Conservation (phyloP, 257 asterid genomes). For the Perilla frutescens region DNA sequence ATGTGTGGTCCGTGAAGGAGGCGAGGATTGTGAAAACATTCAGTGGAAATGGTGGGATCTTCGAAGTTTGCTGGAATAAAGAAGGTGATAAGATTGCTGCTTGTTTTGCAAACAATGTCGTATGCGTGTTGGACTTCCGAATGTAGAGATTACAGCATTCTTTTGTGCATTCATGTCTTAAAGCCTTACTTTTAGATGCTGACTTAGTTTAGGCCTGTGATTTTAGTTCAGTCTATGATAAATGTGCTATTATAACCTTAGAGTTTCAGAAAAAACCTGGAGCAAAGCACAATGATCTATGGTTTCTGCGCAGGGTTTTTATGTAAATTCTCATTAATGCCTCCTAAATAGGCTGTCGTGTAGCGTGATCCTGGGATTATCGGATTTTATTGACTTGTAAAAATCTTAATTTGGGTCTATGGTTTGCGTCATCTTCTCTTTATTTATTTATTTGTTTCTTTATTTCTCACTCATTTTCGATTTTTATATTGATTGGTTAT, state of each 20-base stretch:
- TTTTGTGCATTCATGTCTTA: constrained; percentile 33
- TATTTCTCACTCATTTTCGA: no score
- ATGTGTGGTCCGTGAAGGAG: constrained; percentile 96
- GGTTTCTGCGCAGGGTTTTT: constrained; percentile 15
- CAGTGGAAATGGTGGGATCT: constrained; percentile 88
- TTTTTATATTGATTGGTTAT: no score
- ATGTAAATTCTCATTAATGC: constrained; percentile 23
- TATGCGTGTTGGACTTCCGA: constrained; percentile 86
- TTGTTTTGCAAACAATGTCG: constrained; percentile 89
- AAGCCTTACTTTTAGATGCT: constrained; percentile 31
- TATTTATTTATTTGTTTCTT: background rate
- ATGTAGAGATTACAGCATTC: constrained; percentile 50
- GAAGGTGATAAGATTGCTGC: constrained; percentile 94
- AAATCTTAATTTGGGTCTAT: background rate
- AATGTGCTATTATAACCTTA: constrained; percentile 19
- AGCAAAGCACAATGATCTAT: constrained; percentile 5
- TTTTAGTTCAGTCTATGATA: constrained; percentile 11
- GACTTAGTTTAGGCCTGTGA: constrained; percentile 40
- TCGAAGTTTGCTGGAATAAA: constrained; percentile 98
- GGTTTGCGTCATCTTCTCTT: constrained; percentile 12
- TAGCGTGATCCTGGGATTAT: constrained; percentile 6
- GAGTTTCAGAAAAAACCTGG: constrained; percentile 4
- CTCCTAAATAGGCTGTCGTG: constrained; percentile 15
- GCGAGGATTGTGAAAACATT: constrained; percentile 82
- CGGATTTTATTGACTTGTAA: background rate